Evolutionary conservation across 176 grass and related monocot species (phyloP).

Genomic region (Carex pumila): DNA sequence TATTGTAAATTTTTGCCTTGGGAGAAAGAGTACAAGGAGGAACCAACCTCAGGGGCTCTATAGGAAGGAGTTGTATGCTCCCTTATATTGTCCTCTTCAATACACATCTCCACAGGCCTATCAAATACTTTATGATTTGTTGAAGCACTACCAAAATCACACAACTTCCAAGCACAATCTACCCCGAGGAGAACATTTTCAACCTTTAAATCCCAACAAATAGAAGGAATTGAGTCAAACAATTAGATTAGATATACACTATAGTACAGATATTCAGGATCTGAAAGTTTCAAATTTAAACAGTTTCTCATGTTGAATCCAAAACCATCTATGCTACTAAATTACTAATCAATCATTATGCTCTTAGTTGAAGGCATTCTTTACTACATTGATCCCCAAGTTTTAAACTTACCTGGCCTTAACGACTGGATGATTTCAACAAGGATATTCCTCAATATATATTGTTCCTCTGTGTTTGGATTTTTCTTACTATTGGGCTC

Average conservation of each 20-base stretch:
- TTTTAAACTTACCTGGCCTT: not conserved
- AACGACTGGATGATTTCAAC: not conserved
- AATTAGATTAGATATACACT: not conserved
- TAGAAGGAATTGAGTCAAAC: not conserved
- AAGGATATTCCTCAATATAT: not conserved
- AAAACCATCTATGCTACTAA: not conserved
- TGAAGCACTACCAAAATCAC: conserved; percentile 93
- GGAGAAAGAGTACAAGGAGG: conserved; percentile 15
- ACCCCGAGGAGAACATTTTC: conserved; percentile 83
- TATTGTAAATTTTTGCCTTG: not conserved
- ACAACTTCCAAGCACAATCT: conserved; percentile 81
- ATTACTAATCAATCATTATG: not conserved
- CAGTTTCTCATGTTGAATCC: too few relatives aligned
- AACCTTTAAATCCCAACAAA: conserved; percentile 84
- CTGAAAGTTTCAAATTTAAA: not conserved
- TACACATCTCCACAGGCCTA: conserved; percentile 87
- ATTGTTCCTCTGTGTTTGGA: not conserved
- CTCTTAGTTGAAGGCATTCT: not conserved
- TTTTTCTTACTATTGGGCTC: not conserved
- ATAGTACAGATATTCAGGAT: not conserved
- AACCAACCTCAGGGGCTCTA: conserved; percentile 86
- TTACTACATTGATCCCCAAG: too few relatives aligned
- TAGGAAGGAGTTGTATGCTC: conserved; percentile 95
- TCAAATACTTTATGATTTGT: conserved; percentile 86
- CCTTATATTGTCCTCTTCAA: conserved; percentile 97